phyloP scores from a whole-genome alignment of 306 rosid genomes.

The Acmispon strigosus region DNA sequence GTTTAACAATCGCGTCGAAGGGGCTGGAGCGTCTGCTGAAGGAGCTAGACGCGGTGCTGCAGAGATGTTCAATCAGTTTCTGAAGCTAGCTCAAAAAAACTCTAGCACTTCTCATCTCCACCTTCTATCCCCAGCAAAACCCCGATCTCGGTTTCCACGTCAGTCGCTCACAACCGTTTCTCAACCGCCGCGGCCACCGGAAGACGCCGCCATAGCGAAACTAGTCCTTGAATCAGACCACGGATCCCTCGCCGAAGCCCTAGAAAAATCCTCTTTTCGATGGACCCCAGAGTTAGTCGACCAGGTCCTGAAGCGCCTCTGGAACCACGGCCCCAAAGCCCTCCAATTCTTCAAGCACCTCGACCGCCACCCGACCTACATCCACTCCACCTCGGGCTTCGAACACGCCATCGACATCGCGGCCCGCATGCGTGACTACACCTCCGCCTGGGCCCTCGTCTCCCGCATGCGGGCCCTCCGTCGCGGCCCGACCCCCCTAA shows the following conservation, averaged over 20 bases:
- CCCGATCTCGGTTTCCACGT: neutral
- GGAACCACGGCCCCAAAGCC: slow-evolving; percentile 87
- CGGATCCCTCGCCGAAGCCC: slow-evolving; percentile 33
- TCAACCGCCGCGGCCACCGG: neutral
- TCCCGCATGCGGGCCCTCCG: slow-evolving; percentile 60
- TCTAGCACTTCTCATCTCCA: neutral
- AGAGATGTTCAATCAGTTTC: neutral
- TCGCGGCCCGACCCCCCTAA: slow-evolving; percentile 55
- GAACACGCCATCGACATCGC: slow-evolving; percentile 77
- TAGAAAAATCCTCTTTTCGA: slow-evolving; percentile 27
- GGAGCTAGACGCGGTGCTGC: slow-evolving; percentile 52
- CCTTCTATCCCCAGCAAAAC: neutral
- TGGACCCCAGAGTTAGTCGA: slow-evolving; percentile 57
- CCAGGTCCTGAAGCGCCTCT: slow-evolving; percentile 59
- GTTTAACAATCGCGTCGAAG: slow-evolving; percentile 78
- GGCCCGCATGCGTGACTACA: slow-evolving; percentile 69
- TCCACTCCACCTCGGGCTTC: slow-evolving; percentile 57
- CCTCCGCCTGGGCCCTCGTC: slow-evolving; percentile 55
- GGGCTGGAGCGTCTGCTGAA: slow-evolving; percentile 59
- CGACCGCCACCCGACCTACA: slow-evolving; percentile 44
- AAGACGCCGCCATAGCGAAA: slow-evolving; percentile 38
- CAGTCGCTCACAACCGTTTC: slow-evolving; percentile 1
- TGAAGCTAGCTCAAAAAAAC: neutral
- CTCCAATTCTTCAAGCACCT: slow-evolving; percentile 63
- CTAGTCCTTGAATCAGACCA: slow-evolving; percentile 53